A percentile compares a stretch with the other conserved stretches of the same genome.
These are phyloP conservation scores for Botrytis porri DNA, from an alignment of 2,329 filamentous ascomycete species.

Conservation along the genomic window DNA sequence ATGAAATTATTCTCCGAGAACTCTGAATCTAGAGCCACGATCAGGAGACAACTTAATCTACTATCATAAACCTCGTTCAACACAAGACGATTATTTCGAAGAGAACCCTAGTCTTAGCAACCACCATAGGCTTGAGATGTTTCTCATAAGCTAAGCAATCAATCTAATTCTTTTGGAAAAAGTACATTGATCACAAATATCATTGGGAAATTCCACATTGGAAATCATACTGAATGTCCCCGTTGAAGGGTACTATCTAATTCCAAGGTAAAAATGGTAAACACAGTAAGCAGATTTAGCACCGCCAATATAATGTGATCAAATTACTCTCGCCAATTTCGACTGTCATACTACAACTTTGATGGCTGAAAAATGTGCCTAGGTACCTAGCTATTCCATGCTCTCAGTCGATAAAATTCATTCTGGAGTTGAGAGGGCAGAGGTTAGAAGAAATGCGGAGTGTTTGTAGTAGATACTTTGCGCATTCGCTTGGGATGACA, in stretches of 20 bases:
- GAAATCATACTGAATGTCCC: not conserved
- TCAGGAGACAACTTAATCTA: too few relatives aligned
- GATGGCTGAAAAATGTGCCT: too few relatives aligned
- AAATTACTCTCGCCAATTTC: not conserved
- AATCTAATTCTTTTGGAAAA: not conserved
- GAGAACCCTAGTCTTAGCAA: not conserved
- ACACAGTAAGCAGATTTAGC: not conserved
- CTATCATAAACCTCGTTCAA: too few relatives aligned
- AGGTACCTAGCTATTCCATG: not conserved
- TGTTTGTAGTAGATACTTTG: not conserved
- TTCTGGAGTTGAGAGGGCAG: not conserved
- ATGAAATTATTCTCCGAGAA: too few relatives aligned
- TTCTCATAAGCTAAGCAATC: not conserved
- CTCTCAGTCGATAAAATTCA: not conserved
- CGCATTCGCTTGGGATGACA: too few relatives aligned
- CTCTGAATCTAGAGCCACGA: too few relatives aligned
- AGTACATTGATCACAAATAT: not conserved
- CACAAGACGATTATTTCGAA: too few relatives aligned
- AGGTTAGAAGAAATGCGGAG: not conserved
- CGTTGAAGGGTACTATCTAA: not conserved
- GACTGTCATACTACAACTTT: too few relatives aligned
- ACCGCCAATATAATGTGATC: too few relatives aligned
- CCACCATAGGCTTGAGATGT: not conserved
- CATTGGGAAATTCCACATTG: too few relatives aligned
- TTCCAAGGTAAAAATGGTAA: not conserved